Conservation (phyloP, 2,329 filamentous ascomycete species). For the Plectosphaerella plurivora region DNA sequence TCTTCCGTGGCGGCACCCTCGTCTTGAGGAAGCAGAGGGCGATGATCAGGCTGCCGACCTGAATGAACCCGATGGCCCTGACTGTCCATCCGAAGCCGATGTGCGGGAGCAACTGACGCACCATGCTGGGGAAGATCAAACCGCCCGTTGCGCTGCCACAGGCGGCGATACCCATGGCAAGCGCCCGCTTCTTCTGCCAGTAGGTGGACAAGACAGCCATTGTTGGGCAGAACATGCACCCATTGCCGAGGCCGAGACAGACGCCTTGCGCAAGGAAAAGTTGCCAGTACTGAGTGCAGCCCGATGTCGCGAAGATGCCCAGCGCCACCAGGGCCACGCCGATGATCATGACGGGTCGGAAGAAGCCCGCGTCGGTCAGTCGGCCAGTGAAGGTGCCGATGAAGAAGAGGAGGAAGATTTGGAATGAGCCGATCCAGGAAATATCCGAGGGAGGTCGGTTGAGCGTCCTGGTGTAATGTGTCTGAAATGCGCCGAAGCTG, state of each 20-base stretch:
- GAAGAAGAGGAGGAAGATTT: slow-evolving; percentile 52
- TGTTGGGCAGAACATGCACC: slow-evolving; percentile 59
- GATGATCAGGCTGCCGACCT: slow-evolving; percentile 35
- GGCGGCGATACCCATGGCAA: slow-evolving; percentile 59
- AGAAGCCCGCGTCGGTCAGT: slow-evolving; percentile 49
- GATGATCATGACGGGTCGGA: slow-evolving; percentile 33
- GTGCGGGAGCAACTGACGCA: slow-evolving; percentile 48
- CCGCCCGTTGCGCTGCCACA: slow-evolving; percentile 57
- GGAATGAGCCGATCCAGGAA: slow-evolving; percentile 51
- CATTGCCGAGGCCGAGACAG: slow-evolving; percentile 52
- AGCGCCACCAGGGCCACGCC: slow-evolving; percentile 37
- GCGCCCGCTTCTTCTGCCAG: slow-evolving; percentile 49
- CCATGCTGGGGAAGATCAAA: slow-evolving; percentile 49
- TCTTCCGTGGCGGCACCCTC: slow-evolving; percentile 33
- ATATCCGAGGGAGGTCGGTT: slow-evolving; percentile 37
- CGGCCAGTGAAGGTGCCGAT: slow-evolving; percentile 49
- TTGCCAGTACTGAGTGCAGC: slow-evolving; percentile 47
- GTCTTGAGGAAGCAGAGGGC: slow-evolving; percentile 34
- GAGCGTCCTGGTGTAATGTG: slow-evolving; percentile 42
- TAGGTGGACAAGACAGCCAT: slow-evolving; percentile 65
- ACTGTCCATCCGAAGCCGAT: slow-evolving; percentile 58
- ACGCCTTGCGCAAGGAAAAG: slow-evolving; percentile 51
- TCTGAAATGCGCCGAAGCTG: slow-evolving; percentile 52
- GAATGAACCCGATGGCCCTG: slow-evolving; percentile 56
- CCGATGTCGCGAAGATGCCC: slow-evolving; percentile 42